Conservation (phyloP, 306 rosid genomes). For the Citrullus colocynthis region DNA sequence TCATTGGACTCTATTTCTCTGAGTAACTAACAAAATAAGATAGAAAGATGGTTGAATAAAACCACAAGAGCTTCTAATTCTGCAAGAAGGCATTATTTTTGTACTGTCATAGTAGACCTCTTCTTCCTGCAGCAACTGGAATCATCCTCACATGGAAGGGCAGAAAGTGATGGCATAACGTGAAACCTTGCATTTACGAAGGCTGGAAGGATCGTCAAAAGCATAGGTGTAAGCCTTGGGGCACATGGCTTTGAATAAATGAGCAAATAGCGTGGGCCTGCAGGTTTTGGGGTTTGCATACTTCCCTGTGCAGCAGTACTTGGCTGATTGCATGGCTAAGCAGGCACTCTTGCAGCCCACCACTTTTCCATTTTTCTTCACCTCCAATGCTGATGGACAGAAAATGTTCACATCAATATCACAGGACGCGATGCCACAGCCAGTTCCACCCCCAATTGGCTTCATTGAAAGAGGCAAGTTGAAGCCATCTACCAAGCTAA, state of each 20-base stretch:
- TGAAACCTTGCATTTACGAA: conserved; percentile 73
- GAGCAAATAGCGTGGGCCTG: conserved; percentile 79
- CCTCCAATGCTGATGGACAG: conserved; percentile 85
- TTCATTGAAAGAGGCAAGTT: conserved; percentile 91
- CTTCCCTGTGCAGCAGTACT: conserved; percentile 82
- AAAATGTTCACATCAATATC: conserved; percentile 84
- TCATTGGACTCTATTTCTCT: background rate
- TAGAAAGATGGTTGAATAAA: background rate
- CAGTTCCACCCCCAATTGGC: conserved; percentile 80
- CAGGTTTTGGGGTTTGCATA: conserved; percentile 67
- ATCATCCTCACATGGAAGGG: conserved; percentile 28
- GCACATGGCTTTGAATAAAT: conserved; percentile 88
- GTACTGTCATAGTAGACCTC: background rate
- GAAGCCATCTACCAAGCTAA: conserved; percentile 89
- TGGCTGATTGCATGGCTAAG: conserved; percentile 90
- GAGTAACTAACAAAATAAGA: background rate
- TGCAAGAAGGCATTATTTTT: background rate
- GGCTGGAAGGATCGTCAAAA: conserved; percentile 81
- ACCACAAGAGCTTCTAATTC: background rate
- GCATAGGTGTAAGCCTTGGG: conserved; percentile 97
- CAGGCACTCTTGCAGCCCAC: conserved; percentile 98
- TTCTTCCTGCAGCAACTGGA: background rate
- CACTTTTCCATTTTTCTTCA: conserved; percentile 51
- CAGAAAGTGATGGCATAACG: conserved; percentile 87
- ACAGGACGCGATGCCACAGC: conserved; percentile 85